A percentile compares a stretch with the other conserved stretches of the same genome.
phyloP scores from a whole-genome alignment of 148 eudicot genomes.

The Vaccinium corymbosum region DNA sequence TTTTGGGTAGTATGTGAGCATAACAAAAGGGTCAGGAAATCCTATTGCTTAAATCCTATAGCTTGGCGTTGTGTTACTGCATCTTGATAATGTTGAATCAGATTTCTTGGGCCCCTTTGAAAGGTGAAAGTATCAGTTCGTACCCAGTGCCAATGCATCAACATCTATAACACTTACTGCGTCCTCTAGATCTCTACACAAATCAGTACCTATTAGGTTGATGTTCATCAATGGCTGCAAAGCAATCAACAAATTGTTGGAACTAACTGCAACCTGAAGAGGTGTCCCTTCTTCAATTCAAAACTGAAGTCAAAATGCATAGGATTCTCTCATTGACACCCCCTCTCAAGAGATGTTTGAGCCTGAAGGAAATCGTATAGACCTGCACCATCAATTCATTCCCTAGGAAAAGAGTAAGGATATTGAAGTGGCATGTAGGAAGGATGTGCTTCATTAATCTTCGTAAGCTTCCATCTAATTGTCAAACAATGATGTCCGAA shows the following conservation, averaged over 20 bases:
- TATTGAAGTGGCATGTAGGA: background rate
- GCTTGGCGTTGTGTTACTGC: background rate
- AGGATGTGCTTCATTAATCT: background rate
- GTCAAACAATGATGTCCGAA: background rate
- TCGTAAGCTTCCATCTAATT: background rate
- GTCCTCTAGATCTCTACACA: background rate
- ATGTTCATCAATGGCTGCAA: constrained; percentile 10
- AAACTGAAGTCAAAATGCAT: background rate
- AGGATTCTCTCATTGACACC: background rate
- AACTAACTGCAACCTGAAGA: background rate
- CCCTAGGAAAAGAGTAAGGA: background rate
- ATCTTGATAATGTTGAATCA: constrained; percentile 3
- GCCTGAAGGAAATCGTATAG: background rate
- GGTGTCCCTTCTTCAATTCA: background rate
- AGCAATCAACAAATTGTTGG: constrained; percentile 7
- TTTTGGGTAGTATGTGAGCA: background rate
- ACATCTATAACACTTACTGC: background rate
- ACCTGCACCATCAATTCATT: background rate
- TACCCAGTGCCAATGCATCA: background rate
- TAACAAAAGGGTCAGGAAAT: background rate
- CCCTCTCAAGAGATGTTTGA: background rate
- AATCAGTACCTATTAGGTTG: background rate
- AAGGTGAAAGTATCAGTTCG: background rate
- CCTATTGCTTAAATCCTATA: background rate
- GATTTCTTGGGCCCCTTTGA: background rate